Conservation (phyloP, 495 filamentous ascomycete genomes). For the Parathielavia appendiculata region DNA sequence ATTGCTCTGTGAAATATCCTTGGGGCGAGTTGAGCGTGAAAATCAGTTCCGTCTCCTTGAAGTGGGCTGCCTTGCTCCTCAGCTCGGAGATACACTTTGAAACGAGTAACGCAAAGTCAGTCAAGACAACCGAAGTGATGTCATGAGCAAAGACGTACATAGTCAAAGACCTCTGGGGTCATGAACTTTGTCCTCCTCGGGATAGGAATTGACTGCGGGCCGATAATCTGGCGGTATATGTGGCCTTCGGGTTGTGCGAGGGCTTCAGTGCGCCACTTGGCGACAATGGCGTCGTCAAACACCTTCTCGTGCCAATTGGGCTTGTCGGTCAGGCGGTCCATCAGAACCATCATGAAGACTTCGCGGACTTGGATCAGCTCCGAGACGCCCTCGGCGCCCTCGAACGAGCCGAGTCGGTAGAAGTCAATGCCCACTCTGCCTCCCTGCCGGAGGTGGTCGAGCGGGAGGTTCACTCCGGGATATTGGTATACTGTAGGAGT, state of each 20-base stretch:
- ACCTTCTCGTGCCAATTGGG: slow-evolving; percentile 53
- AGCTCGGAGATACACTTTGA: slow-evolving; percentile 48
- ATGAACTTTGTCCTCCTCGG: slow-evolving; percentile 14
- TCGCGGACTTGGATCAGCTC: slow-evolving; percentile 30
- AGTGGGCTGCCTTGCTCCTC: slow-evolving; percentile 38
- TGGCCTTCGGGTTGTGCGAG: slow-evolving; percentile 25
- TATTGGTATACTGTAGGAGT: background rate
- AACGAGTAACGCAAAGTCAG: background rate
- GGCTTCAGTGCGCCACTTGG: slow-evolving; percentile 38
- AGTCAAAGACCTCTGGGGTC: slow-evolving; percentile 42
- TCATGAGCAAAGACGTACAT: slow-evolving; percentile 29
- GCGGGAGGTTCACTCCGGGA: slow-evolving; percentile 10
- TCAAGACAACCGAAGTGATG: too few species aligned
- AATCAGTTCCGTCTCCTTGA: slow-evolving; percentile 34
- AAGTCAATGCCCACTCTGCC: background rate
- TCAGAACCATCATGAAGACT: slow-evolving; percentile 37
- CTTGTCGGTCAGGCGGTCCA: slow-evolving; percentile 41
- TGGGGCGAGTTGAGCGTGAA: slow-evolving; percentile 27
- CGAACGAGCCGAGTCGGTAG: slow-evolving; percentile 19
- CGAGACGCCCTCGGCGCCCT: slow-evolving; percentile 1
- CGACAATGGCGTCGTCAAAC: slow-evolving; percentile 44
- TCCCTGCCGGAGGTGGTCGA: background rate
- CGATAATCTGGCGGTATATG: slow-evolving; percentile 27
- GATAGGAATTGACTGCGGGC: slow-evolving; percentile 13
- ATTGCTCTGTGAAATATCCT: background rate